Base-by-base conservation (phyloP, 306 rosid genomes). In the Casuarina cunninghamiana region DNA sequence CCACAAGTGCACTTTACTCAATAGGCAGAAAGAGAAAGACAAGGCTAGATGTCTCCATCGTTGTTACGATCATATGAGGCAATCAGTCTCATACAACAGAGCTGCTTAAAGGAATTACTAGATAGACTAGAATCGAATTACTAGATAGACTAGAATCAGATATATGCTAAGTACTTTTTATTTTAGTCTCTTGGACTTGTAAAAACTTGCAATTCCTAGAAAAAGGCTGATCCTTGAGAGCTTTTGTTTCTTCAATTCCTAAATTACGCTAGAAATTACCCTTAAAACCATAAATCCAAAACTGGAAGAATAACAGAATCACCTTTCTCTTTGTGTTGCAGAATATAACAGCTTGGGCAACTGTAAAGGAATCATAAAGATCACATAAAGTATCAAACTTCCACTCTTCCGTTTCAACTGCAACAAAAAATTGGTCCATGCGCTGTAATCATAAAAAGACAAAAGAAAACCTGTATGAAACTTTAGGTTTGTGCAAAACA, bases 271-370 rank as follows among this genome's bases (percentile, higher is more conserved):
- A 17, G 50, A 42, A 9, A 16, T 17, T 50, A 67, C 6, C 17
- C 21, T 43, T 1, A n/a, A n/a, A 3, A 17, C 17, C 71, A 16
- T 42, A 50, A 17, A 67, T 42, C 50, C 26, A 63, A 67, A 66
- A 66, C 8, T 41, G 7, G 71, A 67, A 17, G 50, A 67, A 42
- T 9, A 43, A 71, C 17, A 72, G 10, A 21, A n/a, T 63, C 86
- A 96, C 98, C 99, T 96, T 96, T 72, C 99, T 77, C 86, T 96
- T 93, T 13, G 99, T 93, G 87, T 96, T 96, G 44, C 99, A 96
- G 88, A 96, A 96, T 78, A 96, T 93, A 80, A 96, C 99, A 81
- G 99, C 99, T 80, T 96, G 99, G 53, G 99, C 93, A 58, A 96
- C 87, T 0, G 99, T 96, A 21, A 96, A 95, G 63, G 98, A 91